Evolutionary conservation across 495 filamentous ascomycete species (phyloP).

Genomic region (Talaromyces proteolyticus): DNA sequence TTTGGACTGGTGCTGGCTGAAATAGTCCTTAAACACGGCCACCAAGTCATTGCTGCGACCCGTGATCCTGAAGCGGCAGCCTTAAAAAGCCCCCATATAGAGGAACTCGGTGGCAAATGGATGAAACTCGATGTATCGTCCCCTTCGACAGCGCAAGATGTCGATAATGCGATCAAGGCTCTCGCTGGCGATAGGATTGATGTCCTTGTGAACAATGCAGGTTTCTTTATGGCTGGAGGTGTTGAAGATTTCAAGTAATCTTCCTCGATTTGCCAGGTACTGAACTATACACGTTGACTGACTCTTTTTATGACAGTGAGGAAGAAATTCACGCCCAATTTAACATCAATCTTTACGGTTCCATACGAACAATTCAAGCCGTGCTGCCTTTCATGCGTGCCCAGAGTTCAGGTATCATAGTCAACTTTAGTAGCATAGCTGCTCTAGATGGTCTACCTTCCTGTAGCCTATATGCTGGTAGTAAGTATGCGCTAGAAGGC

Average conservation of each 20-base stretch:
- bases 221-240: slow-evolving; percentile 15
- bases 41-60: slow-evolving; percentile 49
- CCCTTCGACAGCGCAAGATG: slow-evolving; percentile 12
- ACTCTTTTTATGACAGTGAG: slow-evolving; percentile 10
- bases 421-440: slow-evolving; percentile 42
- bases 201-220: slow-evolving; percentile 26
- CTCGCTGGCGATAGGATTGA: slow-evolving; percentile 15
- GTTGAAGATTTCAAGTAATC: slow-evolving; percentile 20
- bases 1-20: slow-evolving; percentile 43
- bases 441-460: slow-evolving; percentile 30
- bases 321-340: slow-evolving; percentile 15
- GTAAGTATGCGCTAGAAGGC: slow-evolving; percentile 49
- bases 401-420: slow-evolving; percentile 30
- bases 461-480: slow-evolving; percentile 41
- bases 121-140: slow-evolving; percentile 35
- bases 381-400: slow-evolving; percentile 43
- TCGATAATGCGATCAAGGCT: not conserved
- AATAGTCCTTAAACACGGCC: slow-evolving; percentile 37
- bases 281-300: not conserved
- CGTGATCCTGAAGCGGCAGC: slow-evolving; percentile 35
- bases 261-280: not conserved
- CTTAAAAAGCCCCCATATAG: slow-evolving; percentile 14
- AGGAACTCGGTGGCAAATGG: slow-evolving; percentile 13
- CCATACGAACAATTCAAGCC: slow-evolving; percentile 37
- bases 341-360: slow-evolving; percentile 42